phyloP scores from a whole-genome alignment of 2,329 filamentous ascomycete genomes.

The Colletotrichum navitas region DNA sequence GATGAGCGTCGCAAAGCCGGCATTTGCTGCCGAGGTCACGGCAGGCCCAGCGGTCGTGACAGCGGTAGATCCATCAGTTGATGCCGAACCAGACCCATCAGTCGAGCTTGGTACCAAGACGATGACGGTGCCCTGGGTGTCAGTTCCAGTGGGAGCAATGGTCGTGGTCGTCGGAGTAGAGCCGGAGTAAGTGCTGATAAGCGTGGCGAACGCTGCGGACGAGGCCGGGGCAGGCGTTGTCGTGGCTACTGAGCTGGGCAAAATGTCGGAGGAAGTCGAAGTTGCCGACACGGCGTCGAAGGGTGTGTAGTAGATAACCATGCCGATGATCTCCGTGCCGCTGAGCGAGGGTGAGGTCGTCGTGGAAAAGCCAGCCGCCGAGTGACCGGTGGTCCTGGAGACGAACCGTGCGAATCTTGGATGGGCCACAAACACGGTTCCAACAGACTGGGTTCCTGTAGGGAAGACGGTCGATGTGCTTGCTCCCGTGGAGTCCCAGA shows the following conservation, averaged over 20 bases:
- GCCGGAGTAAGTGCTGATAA: slow-evolving; percentile 31
- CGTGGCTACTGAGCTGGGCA: background rate
- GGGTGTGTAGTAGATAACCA: slow-evolving; percentile 21
- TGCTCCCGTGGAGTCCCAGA: slow-evolving; percentile 24
- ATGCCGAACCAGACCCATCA: background rate
- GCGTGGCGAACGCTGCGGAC: slow-evolving; percentile 12
- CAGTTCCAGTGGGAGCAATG: slow-evolving; percentile 17
- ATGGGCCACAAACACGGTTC: slow-evolving; percentile 6
- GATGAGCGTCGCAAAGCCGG: slow-evolving; percentile 17
- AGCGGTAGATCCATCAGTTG: background rate
- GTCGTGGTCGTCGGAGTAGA: slow-evolving; percentile 25
- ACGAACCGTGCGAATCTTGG: slow-evolving; percentile 16
- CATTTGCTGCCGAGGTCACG: background rate
- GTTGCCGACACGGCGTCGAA: background rate
- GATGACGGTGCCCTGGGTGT: slow-evolving; percentile 11
- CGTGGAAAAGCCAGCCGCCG: background rate
- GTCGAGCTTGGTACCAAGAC: slow-evolving; percentile 31
- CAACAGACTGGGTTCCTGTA: slow-evolving; percentile 2
- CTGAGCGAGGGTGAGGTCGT: slow-evolving; percentile 13
- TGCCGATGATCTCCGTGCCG: slow-evolving; percentile 25
- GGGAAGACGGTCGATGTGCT: slow-evolving; percentile 19
- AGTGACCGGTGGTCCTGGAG: slow-evolving; percentile 7
- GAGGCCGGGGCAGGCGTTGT: background rate
- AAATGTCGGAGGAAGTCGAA: background rate
- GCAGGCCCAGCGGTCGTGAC: no score